Conservation (phyloP, 169 alveolate genomes). For the Plasmodium gaboni region DNA sequence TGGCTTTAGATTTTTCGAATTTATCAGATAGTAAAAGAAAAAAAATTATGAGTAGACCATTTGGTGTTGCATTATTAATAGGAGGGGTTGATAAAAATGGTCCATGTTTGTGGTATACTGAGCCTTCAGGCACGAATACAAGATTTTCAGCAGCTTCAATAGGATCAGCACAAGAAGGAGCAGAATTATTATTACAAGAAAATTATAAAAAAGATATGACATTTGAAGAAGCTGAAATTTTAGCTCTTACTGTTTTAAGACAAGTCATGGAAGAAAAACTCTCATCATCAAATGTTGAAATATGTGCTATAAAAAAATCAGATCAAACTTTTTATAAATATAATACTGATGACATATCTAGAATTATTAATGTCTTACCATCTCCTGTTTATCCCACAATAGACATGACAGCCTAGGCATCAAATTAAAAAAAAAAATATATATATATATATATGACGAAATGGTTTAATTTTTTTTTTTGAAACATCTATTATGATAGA, state of each 20-base stretch:
- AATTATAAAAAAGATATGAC: conserved; percentile 94
- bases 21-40: conserved; percentile 86
- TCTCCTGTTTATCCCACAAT: conserved; percentile 76
- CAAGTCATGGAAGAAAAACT: conserved; percentile 99
- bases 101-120: conserved; percentile 97
- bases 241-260: conserved; percentile 95
- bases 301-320: conserved; percentile 89
- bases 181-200: conserved; percentile 96
- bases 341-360: conserved; percentile 62
- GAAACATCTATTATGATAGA: too few relatives aligned
- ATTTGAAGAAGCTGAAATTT: conserved; percentile 95
- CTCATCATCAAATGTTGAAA: conserved; percentile 95
- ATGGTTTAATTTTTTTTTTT: not conserved
- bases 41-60: conserved; percentile 96
- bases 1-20: conserved; percentile 96
- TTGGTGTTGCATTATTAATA: conserved; percentile 97
- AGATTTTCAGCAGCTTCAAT: conserved; percentile 97
- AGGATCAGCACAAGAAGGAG: conserved; percentile 97
- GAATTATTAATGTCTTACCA: conserved; percentile 68
- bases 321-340: conserved; percentile 83
- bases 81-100: conserved; percentile 98
- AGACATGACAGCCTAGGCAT: conserved; percentile 37
- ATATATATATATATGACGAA: not conserved
- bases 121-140: conserved; percentile 97
- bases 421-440: not conserved